Base-by-base conservation (phyloP, 345 rosid genomes). In the Citropsis articulata region DNA sequence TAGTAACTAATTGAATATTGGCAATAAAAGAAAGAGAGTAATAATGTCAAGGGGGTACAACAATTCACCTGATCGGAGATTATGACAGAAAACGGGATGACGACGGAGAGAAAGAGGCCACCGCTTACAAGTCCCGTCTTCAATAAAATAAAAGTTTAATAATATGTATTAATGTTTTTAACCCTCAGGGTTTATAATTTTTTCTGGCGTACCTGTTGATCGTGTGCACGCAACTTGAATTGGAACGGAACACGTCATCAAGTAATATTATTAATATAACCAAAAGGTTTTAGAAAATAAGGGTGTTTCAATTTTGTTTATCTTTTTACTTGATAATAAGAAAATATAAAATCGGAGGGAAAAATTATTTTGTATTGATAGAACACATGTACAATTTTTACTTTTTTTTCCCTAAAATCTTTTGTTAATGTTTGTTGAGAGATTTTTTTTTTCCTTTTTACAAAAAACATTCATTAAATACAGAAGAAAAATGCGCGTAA, bases 61-160 rank as follows among this genome's bases (percentile, higher is more conserved):
- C 36, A 4, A 36, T 55, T 75, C 30, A 76, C 79, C 79, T 76
- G 79, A 66, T 35, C 73, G 66, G 65, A 76, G 27, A 24, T 53
- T 33, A 33, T 10, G 33, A 19, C 45, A 38, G 70, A 56, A 74
- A 74, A 42, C 59, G 28, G 24, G 16, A 53, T 30, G 12, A 66
- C 21, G 25, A 33, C 24, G 9, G 36, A 66, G 63, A 31, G 63
- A 31, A 18, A 12, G 7, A n/a, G 31, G 63, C 31, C 33, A 14
- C 45, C 42, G 63, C 30, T n/a, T 65, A 4, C 62, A 13, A 42
- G 62, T 27, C 28, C 76, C 6, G 68, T 45, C 77, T 45, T 45
- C 21, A 19, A 30, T 9, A 57, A 57, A 31, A 55, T 2, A 53
- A 56, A 31, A 30, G 3, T 45, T 13, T 28, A 56, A 22, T 12